Evolutionary conservation across 139 green algal species (phyloP), one percentile per base, ranked within the genome.

Genomic region (Picochlorum costavermella): DNA sequence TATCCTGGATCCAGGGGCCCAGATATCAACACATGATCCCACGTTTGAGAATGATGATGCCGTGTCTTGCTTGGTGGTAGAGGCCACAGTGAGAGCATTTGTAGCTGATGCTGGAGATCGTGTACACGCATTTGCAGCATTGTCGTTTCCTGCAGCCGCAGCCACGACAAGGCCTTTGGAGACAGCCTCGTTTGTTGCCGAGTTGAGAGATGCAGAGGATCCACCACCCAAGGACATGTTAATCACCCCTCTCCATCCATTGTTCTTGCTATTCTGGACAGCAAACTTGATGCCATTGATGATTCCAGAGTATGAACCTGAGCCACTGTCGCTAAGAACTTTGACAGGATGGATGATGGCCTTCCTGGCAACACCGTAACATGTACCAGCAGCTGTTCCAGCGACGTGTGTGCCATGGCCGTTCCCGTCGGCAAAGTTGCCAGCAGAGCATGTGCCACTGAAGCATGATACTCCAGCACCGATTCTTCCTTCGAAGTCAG

Each of bases 361-460:
- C 13, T 68, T 70, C 29, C 80, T 83, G 4, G 85, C 85, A 10
- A 91, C 75, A 12, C 85, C 85, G 61, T 82, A 80, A 4, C 61
- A 77, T 10, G 57, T 50, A 5, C 85, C 85, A 2, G 74, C 60
- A 17, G 76, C 75, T 1, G 72, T 87, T 36, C 68, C 84, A 44
- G 79, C 73, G 1, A 81, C 80, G 60, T 90, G 84, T 0, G 80
- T 88, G 23, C 84, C 84, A 46, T 89, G 82, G 3, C 82, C 84
- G 50, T 89, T 74, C 66, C 62, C 73, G 65, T 83, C 73, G 2
- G 51, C 26, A 12, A 58, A 45, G 26, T 12, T 44, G 3, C 17
- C 53, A 23, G 53, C 12, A 33, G 17, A 48, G 20, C 60, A 49
- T 4, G 56, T 13, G 10, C 53, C 65, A 3, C 17, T 62, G 45